These are phyloP conservation scores for Carallia brachiata DNA, from an alignment of 345 rosid species.

Conservation along the genomic window DNA sequence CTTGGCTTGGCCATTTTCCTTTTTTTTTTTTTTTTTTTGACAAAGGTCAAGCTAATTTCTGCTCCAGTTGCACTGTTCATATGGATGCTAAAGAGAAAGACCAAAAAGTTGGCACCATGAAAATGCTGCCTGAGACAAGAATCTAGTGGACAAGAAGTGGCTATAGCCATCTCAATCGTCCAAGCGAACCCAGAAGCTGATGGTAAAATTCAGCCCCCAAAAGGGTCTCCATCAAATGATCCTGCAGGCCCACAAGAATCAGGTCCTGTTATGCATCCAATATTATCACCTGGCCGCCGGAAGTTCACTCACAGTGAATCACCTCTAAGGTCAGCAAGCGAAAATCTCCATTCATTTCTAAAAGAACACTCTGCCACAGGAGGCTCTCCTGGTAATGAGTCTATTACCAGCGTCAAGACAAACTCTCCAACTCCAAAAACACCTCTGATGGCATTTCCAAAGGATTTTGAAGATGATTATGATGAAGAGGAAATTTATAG, in stretches of 20 bases:
- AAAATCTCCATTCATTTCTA: background rate
- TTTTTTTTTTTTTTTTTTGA: background rate
- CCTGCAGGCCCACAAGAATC: background rate
- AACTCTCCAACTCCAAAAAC: too few species aligned
- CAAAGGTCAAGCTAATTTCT: background rate
- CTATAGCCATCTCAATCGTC: slow-evolving; percentile 39
- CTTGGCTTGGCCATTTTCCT: background rate
- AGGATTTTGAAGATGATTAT: slow-evolving; percentile 30
- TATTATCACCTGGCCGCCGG: slow-evolving; percentile 3
- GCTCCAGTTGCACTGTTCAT: background rate
- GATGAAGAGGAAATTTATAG: slow-evolving; percentile 45
- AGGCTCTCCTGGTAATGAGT: background rate
- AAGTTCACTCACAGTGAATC: background rate
- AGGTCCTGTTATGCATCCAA: too few species aligned
- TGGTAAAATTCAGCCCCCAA: slow-evolving; percentile 2
- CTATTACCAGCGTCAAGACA: too few species aligned
- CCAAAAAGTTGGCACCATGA: background rate
- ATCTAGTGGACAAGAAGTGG: slow-evolving; percentile 30
- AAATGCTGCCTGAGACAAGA: background rate
- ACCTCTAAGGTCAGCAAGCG: slow-evolving; percentile 17
- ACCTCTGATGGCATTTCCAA: background rate
- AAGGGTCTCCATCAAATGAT: slow-evolving; percentile 25
- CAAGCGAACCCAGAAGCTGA: slow-evolving; percentile 25
- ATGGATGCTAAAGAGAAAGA: background rate
- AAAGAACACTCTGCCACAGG: background rate